A percentile compares a stretch with the other conserved stretches of the same genome.
Conservation (phyloP, 176 grass and related monocot species). For the Zoysia pacifica region DNA sequence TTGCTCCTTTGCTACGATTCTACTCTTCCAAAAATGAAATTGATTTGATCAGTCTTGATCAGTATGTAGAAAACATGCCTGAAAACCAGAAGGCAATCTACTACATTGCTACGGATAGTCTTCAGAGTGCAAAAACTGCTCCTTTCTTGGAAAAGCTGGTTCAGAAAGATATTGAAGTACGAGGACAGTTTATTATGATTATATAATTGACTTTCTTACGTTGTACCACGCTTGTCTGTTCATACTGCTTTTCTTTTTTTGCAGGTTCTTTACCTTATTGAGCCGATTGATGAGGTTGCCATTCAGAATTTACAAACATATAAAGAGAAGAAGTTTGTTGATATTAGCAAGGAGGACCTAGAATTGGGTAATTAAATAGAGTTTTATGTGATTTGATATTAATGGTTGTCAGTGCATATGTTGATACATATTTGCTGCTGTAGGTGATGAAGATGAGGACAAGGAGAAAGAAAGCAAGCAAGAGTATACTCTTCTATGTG, state of each 20-base stretch:
- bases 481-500: slow-evolving; percentile 85
- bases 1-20: slow-evolving; percentile 68
- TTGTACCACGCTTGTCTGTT: not conserved
- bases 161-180: slow-evolving; percentile 84
- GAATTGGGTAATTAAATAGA: slow-evolving; percentile 61
- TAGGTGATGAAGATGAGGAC: slow-evolving; percentile 75
- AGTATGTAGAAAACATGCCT: slow-evolving; percentile 84
- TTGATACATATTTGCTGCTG: slow-evolving; percentile 28
- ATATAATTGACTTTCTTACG: not conserved
- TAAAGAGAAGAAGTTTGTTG: slow-evolving; percentile 92
- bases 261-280: slow-evolving; percentile 80
- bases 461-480: slow-evolving; percentile 76
- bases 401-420: not conserved
- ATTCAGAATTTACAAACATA: slow-evolving; percentile 96
- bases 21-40: slow-evolving; percentile 77
- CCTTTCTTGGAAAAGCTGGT: slow-evolving; percentile 90
- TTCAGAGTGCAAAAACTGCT: slow-evolving; percentile 81
- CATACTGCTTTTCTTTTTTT: slow-evolving; percentile 19
- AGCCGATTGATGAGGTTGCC: slow-evolving; percentile 91
- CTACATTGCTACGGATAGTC: slow-evolving; percentile 86
- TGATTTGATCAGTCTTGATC: slow-evolving; percentile 74
- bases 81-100: slow-evolving; percentile 86
- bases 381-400: not conserved
- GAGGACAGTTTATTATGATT: slow-evolving; percentile 2
- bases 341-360: slow-evolving; percentile 90